phyloP scores from a whole-genome alignment of 2,329 filamentous ascomycete genomes.

The Pseudocercospora macadamiae region DNA sequence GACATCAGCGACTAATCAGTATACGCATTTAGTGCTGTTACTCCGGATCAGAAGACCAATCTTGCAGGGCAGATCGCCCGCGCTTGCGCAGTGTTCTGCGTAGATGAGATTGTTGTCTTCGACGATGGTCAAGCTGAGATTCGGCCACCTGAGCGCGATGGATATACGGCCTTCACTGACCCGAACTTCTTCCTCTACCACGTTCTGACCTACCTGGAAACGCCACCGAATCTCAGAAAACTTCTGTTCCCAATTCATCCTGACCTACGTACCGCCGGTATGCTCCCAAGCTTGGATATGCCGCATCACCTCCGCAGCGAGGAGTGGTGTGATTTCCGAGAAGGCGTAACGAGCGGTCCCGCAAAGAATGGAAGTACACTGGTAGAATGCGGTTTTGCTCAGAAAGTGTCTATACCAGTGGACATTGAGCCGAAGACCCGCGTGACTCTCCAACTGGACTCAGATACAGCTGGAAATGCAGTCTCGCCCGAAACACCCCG shows the following conservation, averaged over 20 bases:
- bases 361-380: conserved; percentile 43
- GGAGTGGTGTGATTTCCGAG: conserved; percentile 79
- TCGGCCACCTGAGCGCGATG: conserved; percentile 43
- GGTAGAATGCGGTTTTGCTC: conserved; percentile 55
- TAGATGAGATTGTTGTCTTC: conserved; percentile 83
- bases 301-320: conserved; percentile 77
- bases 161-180: conserved; percentile 70
- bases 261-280: conserved; percentile 73
- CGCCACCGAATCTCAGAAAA: conserved; percentile 78
- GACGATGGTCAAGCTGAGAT: conserved; percentile 64
- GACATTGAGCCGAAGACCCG: conserved; percentile 71
- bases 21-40: conserved; percentile 60
- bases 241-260: conserved; percentile 76
- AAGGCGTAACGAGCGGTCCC: conserved; percentile 66
- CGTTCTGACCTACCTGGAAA: conserved; percentile 79
- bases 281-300: conserved; percentile 78
- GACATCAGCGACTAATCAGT: conserved; percentile 2
- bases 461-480: conserved; percentile 37
- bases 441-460: conserved; percentile 70
- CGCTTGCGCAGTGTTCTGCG: conserved; percentile 77
- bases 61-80: conserved; percentile 77
- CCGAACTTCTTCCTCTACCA: conserved; percentile 80
- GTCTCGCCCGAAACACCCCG: conserved; percentile 71
- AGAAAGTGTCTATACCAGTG: conserved; percentile 57
- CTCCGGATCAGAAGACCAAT: conserved; percentile 74